Base-by-base conservation (phyloP, 768 basidiomycete genomes). In the Epithele typhae region DNA sequence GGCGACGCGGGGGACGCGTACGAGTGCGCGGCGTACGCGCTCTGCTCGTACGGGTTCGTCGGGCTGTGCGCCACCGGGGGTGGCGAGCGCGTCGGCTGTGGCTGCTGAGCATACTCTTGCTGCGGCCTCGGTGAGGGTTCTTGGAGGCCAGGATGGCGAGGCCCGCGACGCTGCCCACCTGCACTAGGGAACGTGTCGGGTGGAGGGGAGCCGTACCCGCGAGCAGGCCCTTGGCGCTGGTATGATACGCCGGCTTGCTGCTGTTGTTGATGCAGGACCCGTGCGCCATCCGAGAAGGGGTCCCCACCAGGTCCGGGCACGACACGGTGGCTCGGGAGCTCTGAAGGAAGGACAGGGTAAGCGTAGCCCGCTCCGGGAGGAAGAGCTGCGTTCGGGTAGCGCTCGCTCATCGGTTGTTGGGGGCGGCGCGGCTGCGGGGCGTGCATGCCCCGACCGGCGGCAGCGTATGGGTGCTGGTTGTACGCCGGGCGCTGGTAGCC, bases 401-500 rank as follows among this genome's bases (percentile, higher is more conserved):
- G 46, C 32, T 51, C 48, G 40, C 43, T 48, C 51, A 53, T 56
- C 27, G 38, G 40, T 27, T 55, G 44, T 4, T 37, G 41, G 32
- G 56, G 49, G 5, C 56, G 50, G 18, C 65, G 68, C 17, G 81
- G 79, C 43, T 74, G 69, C 7, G 82, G 81, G 9, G 78, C 76
- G 33, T 75, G 64, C 44, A 82, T 60, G 25, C 53, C 68, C 19
- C 54, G 72, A 18, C 78, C 76, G 11, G 54, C 51, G n/a, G 53
- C 64, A 52, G 77, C 77, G 78, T 79, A 82, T 59, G 69, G 69
- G 57, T 80, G 78, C 14, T 30, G 27, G 27, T 30, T 30, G 54
- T 49, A 21, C 49, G 34, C 45, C 10, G 46, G 18, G 17, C 33
- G 60, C 4, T 63, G 62, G 1, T 57, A 58, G 24, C 66, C 63